Percentiles rank a stretch among this genome's conserved stretches.
These are phyloP conservation scores for Mortierella sp. DNA, from an alignment of 371 early-diverging fungal genomes.

Conservation along the genomic window DNA sequence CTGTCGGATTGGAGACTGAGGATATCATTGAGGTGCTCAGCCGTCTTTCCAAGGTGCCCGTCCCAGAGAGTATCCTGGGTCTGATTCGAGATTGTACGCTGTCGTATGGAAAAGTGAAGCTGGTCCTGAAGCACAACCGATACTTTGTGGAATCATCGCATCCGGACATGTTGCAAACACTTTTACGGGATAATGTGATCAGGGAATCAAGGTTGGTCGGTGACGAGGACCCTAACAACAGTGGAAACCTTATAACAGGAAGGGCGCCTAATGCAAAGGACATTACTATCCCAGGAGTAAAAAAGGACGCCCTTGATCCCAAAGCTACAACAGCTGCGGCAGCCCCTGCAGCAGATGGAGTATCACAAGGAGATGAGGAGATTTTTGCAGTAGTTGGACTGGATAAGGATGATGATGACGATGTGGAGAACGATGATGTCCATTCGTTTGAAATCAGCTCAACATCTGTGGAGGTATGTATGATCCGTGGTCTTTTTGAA, in stretches of 20 bases:
- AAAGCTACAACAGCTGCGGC: slow-evolving; percentile 39
- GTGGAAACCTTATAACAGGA: slow-evolving; percentile 43
- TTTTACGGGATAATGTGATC: slow-evolving; percentile 88
- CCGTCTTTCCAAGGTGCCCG: slow-evolving; percentile 90
- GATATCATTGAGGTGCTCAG: slow-evolving; percentile 96
- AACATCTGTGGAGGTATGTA: slow-evolving; percentile 78
- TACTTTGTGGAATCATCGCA: slow-evolving; percentile 94
- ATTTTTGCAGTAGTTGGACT: slow-evolving; percentile 68
- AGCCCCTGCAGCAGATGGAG: slow-evolving; percentile 17
- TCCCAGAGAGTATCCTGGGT: slow-evolving; percentile 88
- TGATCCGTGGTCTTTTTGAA: background rate
- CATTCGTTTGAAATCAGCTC: slow-evolving; percentile 92
- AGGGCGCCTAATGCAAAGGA: slow-evolving; percentile 72
- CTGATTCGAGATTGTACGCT: slow-evolving; percentile 93
- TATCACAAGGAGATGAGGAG: slow-evolving; percentile 58
- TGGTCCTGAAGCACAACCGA: slow-evolving; percentile 96
- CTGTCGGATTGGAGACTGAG: slow-evolving; percentile 97
- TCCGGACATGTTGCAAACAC: slow-evolving; percentile 84
- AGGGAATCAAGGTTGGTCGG: slow-evolving; percentile 70
- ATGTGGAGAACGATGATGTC: slow-evolving; percentile 75
- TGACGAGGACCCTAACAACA: slow-evolving; percentile 31
- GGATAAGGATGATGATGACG: slow-evolving; percentile 75
- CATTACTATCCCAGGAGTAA: slow-evolving; percentile 65
- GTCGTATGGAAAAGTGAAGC: slow-evolving; percentile 97
- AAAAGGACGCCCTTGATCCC: slow-evolving; percentile 52